phyloP scores from a whole-genome alignment of 2,329 filamentous ascomycete genomes.

The Magnaporthiopsis incrustans region DNA sequence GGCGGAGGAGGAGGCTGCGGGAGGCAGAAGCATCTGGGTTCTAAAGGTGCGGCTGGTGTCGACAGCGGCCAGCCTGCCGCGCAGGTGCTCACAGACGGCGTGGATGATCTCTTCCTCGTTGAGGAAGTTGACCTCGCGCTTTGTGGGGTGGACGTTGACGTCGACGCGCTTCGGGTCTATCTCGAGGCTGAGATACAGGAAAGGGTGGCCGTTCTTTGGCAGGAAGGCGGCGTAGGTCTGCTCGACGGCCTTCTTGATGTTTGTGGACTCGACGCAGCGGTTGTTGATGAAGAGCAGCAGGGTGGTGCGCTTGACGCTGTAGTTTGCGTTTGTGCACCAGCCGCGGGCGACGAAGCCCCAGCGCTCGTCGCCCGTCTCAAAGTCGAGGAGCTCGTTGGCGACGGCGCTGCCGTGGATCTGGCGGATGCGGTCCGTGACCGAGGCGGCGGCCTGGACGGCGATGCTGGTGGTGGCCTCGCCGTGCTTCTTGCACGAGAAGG shows the following conservation, averaged over 20 bases:
- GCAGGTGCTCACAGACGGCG: conserved; percentile 71
- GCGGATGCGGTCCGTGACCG: conserved; percentile 73
- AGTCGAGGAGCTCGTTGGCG: conserved; percentile 79
- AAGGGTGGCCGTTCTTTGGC: conserved; percentile 90
- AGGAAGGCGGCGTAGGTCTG: conserved; percentile 82
- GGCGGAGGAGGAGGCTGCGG: not conserved
- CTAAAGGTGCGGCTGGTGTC: conserved; percentile 92
- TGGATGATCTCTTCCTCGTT: conserved; percentile 97
- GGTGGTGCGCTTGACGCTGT: conserved; percentile 82
- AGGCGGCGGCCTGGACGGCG: conserved; percentile 66
- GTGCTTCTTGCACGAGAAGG: conserved; percentile 94
- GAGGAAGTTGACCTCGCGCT: conserved; percentile 92
- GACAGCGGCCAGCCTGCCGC: conserved; percentile 70
- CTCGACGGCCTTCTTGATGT: conserved; percentile 83
- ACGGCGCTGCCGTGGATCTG: conserved; percentile 80
- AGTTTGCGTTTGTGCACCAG: conserved; percentile 86
- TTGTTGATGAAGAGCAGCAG: conserved; percentile 95
- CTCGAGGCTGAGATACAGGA: conserved; percentile 83
- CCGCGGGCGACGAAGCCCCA: conserved; percentile 81
- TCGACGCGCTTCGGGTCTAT: conserved; percentile 90
- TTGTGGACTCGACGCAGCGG: conserved; percentile 80
- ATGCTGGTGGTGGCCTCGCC: conserved; percentile 80
- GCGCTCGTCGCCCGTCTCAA: conserved; percentile 61
- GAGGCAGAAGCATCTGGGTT: conserved; percentile 79
- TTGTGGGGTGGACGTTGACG: conserved; percentile 96